Base-by-base conservation (phyloP, 1,284 basidiomycete species). In the Leccinum solheimii region DNA sequence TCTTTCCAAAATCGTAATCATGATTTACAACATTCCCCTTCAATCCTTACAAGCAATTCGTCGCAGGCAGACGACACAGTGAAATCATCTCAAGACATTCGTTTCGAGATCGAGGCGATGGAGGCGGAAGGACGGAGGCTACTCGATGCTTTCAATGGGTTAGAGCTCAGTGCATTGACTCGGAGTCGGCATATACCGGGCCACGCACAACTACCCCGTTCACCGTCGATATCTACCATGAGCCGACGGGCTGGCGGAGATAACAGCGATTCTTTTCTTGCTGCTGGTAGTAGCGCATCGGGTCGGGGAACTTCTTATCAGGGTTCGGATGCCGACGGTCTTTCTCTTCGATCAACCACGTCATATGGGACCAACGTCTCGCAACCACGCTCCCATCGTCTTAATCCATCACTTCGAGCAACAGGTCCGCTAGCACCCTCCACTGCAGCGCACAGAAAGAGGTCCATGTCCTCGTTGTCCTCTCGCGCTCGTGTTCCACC, bases 81-180 rank as follows among this genome's bases (percentile, higher is more conserved):
- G 58, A 81, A 83, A 64, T 82, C 86, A 10, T 80, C 84, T 56
- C 78, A 81, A 62, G 82, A 88, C 56, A 85, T 92, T 61, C 83
- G 81, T 51, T 77, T 81, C 55, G 87, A 90, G 67, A 88, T 92
- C 58, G 77, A 81, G 62, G 75, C 79, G 5, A 82, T 90, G 51
- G 89, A 91, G 71, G 83, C 84, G 34, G 89, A 91, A 70, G 84
- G 83, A 14, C 80, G 80, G 63, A 79, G 87, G 57, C 72, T 91
- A 49, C 81, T 90, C 71, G 88, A 91, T 69, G 88, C 88, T 5
- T 91, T 91, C 71, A 88, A 86, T 67, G 89, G 88, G 14, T 77
- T 91, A 48, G 89, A 91, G 72, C 77, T 91, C 58, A 88, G 82
- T 49, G 81, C 86, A 14, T 73, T 90, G 57, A 86, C 87, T 5